These are phyloP conservation scores for Serendipita indica DNA, from an alignment of 768 basidiomycete species.

Conservation along the genomic window DNA sequence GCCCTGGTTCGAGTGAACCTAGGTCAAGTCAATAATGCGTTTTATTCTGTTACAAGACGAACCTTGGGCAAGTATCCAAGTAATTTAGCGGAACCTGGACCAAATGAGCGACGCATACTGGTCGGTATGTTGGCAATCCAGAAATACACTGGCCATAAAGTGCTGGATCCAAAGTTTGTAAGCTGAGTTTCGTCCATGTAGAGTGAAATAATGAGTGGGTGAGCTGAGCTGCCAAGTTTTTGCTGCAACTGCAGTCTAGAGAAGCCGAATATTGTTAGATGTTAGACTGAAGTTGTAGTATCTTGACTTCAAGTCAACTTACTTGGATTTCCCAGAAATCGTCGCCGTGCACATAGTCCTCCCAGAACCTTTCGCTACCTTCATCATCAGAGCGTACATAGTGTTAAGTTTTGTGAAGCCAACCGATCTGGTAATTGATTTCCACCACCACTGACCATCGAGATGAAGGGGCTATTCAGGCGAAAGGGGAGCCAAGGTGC, in stretches of 20 bases:
- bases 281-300: neutral
- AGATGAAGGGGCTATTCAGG: too few species aligned
- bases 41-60: neutral
- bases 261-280: neutral
- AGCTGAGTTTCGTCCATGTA: constrained; percentile 1
- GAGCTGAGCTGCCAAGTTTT: neutral
- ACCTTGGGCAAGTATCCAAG: constrained; percentile 3
- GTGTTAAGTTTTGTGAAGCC: too few species aligned
- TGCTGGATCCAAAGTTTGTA: neutral
- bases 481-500: too few species aligned
- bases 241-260: too few species aligned
- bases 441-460: too few species aligned
- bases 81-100: neutral
- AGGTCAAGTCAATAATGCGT: neutral
- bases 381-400: too few species aligned
- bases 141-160: neutral
- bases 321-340: neutral
- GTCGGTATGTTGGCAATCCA: neutral
- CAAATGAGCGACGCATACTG: neutral
- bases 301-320: neutral
- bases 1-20: neutral
- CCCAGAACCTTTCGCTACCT: neutral
- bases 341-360: neutral
- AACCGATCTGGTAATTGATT: too few species aligned
- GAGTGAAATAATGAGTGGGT: neutral